Base-by-base conservation (phyloP, 306 rosid genomes). In the Gastrolobium villosum region DNA sequence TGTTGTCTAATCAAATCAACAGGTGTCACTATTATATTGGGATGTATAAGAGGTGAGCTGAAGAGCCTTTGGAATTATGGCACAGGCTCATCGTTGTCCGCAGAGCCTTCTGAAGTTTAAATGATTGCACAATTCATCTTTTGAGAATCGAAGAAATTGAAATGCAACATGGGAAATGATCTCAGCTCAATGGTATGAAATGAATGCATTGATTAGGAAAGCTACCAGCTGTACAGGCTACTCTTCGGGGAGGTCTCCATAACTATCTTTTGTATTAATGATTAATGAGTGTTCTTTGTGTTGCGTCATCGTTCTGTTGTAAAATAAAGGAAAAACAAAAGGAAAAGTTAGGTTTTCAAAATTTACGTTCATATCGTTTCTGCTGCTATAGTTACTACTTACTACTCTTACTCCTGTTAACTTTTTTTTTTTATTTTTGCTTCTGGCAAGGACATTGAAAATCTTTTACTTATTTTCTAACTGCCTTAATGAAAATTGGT, bases 11-110 rank as follows among this genome's bases (percentile, higher is more conserved):
- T 75, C 53, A 39, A 80, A 70, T 79, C 77, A 70, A 86, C 92
- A 94, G 99, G 99, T 82, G 68, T 87, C 50, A 73, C 84, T 36
- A 56, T 90, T 76, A 14, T 86, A 70, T 71, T 94, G 90, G 97
- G 89, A 78, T 55, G 34, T 6, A 52, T 85, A 78, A 86, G 97
- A 85, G 94, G 96, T 30, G 98, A 94, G 76, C 77, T 94, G 79
- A 85, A 83, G 80, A 82, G 66, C 78, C 97, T 94, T 57, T 94
- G 98, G 98, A 72, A 55, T 83, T 89, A 94, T 79, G 96, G 89
- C 66, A 46, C 83, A 7, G 93, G 79, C 10, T 11, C 79, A 0
- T 41, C 90, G 10, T 55, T 70, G 49, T 44, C 81, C 11, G 49
- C 30, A 8, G 89, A 81, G 9, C 50, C 79, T 64, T 67, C 90